These are phyloP conservation scores for Eutrema yunnanense DNA, from an alignment of 345 rosid species.

Conservation along the genomic window DNA sequence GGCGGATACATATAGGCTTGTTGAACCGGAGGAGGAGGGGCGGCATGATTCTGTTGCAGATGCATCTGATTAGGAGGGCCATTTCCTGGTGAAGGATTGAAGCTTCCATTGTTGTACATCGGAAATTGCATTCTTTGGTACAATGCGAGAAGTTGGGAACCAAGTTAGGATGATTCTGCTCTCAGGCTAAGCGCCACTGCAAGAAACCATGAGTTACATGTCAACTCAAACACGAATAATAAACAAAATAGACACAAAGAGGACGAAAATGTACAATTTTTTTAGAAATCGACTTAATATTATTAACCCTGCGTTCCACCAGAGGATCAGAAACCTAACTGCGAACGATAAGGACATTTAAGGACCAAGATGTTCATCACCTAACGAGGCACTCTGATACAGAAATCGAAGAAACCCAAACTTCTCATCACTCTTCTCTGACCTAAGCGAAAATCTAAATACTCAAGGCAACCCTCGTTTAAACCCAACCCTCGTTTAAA, in stretches of 20 bases:
- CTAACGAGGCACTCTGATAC: neutral
- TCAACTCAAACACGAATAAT: neutral
- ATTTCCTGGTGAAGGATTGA: constrained; percentile 5
- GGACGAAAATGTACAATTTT: neutral
- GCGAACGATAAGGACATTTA: neutral
- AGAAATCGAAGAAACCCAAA: neutral
- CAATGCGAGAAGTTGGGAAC: neutral
- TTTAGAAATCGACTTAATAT: neutral
- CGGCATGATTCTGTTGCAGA: constrained; percentile 25
- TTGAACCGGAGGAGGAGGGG: constrained; percentile 19
- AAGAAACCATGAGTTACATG: neutral
- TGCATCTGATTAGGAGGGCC: neutral
- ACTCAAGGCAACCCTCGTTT: neutral
- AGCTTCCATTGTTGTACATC: constrained; percentile 12
- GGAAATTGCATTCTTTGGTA: neutral
- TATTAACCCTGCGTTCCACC: neutral
- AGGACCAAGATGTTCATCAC: neutral
- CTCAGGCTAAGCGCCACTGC: constrained; percentile 2
- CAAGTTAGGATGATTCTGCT: neutral
- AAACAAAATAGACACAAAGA: neutral
- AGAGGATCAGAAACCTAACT: neutral
- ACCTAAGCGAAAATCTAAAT: neutral
- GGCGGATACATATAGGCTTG: constrained; percentile 31
- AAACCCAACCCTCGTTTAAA: neutral
- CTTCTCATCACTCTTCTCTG: neutral